Conservation (phyloP, 345 rosid species). For the Turnera subulata region DNA sequence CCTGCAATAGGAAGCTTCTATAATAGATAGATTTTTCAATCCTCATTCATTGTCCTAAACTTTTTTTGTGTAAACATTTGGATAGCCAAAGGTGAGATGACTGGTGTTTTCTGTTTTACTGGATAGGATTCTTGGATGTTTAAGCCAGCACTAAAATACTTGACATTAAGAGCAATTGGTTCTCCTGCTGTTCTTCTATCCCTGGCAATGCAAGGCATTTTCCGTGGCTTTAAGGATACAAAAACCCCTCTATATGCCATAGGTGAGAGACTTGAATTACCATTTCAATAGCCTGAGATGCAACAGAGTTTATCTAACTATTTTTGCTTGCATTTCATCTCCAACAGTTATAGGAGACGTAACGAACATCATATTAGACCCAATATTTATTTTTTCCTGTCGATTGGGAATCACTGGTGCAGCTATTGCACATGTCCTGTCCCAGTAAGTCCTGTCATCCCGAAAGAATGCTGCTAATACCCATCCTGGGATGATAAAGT, state of each 20-base stretch:
- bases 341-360: constrained; percentile 61
- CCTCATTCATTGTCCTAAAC: too few relatives aligned
- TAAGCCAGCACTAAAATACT: constrained; percentile 62
- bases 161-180: constrained; percentile 71
- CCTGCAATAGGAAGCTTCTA: too few relatives aligned
- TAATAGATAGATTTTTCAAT: too few relatives aligned
- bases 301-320: too few relatives aligned
- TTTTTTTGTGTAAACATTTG: too few relatives aligned
- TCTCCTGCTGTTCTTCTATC: constrained; percentile 93
- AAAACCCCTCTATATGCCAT: constrained; percentile 89
- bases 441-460: constrained; percentile 59
- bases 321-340: too few relatives aligned
- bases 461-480: neutral
- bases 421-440: constrained; percentile 89
- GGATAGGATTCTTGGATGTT: constrained; percentile 66
- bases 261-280: constrained; percentile 26
- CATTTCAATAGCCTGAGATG: neutral
- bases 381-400: constrained; percentile 69
- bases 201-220: constrained; percentile 93
- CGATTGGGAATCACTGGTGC: constrained; percentile 80
- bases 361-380: constrained; percentile 69
- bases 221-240: constrained; percentile 91
- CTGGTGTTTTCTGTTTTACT: neutral
- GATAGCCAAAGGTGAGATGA: too few relatives aligned
- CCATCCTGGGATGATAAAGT: too few relatives aligned